phyloP scores from a whole-genome alignment of 106 monocot genomes.

The Narthecium ossifragum region DNA sequence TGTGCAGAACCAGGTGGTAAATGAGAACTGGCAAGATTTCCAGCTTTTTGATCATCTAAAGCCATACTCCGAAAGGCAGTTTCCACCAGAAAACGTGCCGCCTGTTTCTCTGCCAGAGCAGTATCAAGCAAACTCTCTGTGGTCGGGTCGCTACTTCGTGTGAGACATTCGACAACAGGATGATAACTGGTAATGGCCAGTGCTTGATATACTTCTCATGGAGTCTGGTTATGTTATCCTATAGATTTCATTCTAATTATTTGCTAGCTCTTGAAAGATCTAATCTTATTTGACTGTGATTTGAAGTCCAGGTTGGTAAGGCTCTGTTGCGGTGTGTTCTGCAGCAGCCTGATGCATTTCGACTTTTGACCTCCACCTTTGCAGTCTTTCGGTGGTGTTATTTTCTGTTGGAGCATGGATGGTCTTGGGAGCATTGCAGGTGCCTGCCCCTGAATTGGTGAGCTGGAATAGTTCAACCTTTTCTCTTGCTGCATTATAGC shows the following conservation, averaged over 20 bases:
- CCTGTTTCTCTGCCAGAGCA: conserved; percentile 31
- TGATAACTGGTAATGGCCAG: conserved; percentile 22
- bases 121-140: conserved; percentile 49
- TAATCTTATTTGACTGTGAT: not conserved
- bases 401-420: conserved; percentile 20
- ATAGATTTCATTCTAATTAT: not conserved
- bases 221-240: not conserved
- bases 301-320: conserved; percentile 15
- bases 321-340: conserved; percentile 22
- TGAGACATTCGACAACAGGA: conserved; percentile 30
- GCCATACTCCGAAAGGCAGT: conserved; percentile 25
- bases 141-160: conserved; percentile 57
- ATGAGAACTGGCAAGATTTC: conserved; percentile 53
- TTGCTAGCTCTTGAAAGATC: not conserved
- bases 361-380: conserved; percentile 21
- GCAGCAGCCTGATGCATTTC: conserved; percentile 16
- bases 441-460: conserved; percentile 29
- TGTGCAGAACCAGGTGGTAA: conserved; percentile 11
- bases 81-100: conserved; percentile 27
- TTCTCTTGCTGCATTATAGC: no score
- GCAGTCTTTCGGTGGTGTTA: conserved; percentile 14
- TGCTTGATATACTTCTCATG: not conserved
- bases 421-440: conserved; percentile 31
- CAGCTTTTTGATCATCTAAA: conserved; percentile 56
- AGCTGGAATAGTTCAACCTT: not conserved